Percentiles rank a stretch among this genome's conserved stretches.
Evolutionary conservation across 2,329 filamentous ascomycete species (phyloP).

Genomic region (Shiraia bambusicola): DNA sequence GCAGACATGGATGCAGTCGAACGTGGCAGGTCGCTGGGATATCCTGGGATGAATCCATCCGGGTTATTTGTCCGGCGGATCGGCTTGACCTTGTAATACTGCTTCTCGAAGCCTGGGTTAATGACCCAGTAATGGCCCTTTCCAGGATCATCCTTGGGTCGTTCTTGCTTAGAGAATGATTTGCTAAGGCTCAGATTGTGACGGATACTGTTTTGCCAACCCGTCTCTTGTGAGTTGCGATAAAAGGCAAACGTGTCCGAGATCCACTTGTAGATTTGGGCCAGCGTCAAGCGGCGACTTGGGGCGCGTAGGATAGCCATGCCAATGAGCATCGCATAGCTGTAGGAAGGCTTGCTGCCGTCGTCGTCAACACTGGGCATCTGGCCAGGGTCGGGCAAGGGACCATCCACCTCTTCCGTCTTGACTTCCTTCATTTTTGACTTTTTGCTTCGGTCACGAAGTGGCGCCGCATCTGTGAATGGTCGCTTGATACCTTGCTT

Average conservation of each 20-base stretch:
- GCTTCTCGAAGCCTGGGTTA: slow-evolving; percentile 80
- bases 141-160: slow-evolving; percentile 94
- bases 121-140: slow-evolving; percentile 99
- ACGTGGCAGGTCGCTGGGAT: slow-evolving; percentile 36
- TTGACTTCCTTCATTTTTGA: slow-evolving; percentile 59
- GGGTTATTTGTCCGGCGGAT: slow-evolving; percentile 56
- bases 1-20: slow-evolving; percentile 44
- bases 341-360: slow-evolving; percentile 84
- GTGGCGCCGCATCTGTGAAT: slow-evolving; percentile 71
- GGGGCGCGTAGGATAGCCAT: slow-evolving; percentile 93
- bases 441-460: slow-evolving; percentile 74
- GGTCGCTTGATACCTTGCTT: slow-evolving; percentile 56
- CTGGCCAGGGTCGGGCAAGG: slow-evolving; percentile 71
- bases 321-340: slow-evolving; percentile 91
- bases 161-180: slow-evolving; percentile 91
- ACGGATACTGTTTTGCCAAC: slow-evolving; percentile 99
- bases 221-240: slow-evolving; percentile 71
- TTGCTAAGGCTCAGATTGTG: slow-evolving; percentile 98
- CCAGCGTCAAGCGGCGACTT: slow-evolving; percentile 78
- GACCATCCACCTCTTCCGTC: slow-evolving; percentile 43
- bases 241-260: slow-evolving; percentile 94
- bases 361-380: slow-evolving; percentile 83
- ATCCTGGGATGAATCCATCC: slow-evolving; percentile 38
- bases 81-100: slow-evolving; percentile 87
- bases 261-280: slow-evolving; percentile 99